Conservation (phyloP, 179 eudicot genomes). For the Drosera spatulata region DNA sequence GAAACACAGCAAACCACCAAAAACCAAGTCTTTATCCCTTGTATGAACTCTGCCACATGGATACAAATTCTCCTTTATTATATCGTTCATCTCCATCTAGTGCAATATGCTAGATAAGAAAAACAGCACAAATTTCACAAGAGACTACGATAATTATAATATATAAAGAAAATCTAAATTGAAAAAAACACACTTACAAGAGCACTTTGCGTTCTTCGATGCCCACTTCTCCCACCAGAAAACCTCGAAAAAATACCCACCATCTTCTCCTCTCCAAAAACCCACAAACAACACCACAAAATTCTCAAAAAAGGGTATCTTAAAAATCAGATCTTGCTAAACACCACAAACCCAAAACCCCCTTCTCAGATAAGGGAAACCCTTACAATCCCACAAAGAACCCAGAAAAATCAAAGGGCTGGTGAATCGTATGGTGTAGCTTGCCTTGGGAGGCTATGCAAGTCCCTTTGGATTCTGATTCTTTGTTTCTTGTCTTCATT, state of each 20-base stretch:
- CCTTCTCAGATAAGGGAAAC: not conserved
- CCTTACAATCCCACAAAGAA: not conserved
- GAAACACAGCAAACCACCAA: not conserved
- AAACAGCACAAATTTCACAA: too few relatives aligned
- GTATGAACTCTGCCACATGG: too few relatives aligned
- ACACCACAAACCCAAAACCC: not conserved
- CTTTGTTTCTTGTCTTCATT: too few relatives aligned
- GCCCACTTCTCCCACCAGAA: conserved; percentile 33
- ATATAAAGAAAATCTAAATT: too few relatives aligned
- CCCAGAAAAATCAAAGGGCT: not conserved
- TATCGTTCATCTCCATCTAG: too few relatives aligned
- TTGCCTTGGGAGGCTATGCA: not conserved
- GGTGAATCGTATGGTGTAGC: not conserved
- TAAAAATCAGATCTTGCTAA: not conserved
- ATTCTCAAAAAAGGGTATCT: not conserved
- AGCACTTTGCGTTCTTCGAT: conserved; percentile 65
- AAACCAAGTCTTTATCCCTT: too few relatives aligned
- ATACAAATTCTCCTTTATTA: too few relatives aligned
- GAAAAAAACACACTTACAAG: conserved; percentile 27
- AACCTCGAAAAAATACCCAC: conserved; percentile 70
- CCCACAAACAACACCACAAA: not conserved
- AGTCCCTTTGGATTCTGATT: not conserved
- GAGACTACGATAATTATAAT: too few relatives aligned
- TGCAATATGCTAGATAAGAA: too few relatives aligned
- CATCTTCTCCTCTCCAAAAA: conserved; percentile 16